Evolutionary conservation across 2,329 filamentous ascomycete species (phyloP).

Genomic region (Alternaria ethzedia): DNA sequence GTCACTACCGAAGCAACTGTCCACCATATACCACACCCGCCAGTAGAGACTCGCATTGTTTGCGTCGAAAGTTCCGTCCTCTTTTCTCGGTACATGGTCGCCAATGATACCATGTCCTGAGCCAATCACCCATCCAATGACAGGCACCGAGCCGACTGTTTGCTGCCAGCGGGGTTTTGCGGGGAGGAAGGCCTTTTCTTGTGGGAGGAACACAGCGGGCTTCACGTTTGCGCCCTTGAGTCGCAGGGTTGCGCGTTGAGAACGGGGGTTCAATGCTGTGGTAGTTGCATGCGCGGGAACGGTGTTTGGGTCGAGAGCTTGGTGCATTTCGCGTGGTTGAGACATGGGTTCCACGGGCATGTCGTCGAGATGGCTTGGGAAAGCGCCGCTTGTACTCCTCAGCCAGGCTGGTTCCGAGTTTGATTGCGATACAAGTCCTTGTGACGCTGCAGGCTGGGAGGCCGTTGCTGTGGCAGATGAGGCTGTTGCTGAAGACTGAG

Average conservation of each 20-base stretch:
- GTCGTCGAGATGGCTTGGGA: slow-evolving; percentile 31
- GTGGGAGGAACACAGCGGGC: slow-evolving; percentile 50
- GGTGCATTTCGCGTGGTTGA: slow-evolving; percentile 31
- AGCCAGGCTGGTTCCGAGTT: slow-evolving; percentile 27
- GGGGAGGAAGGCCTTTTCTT: slow-evolving; percentile 56
- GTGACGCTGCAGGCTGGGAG: slow-evolving; percentile 23
- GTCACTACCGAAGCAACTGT: slow-evolving; percentile 64
- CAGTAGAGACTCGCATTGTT: slow-evolving; percentile 67
- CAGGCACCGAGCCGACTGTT: slow-evolving; percentile 56
- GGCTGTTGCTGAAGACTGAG: slow-evolving; percentile 46
- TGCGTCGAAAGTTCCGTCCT: slow-evolving; percentile 80
- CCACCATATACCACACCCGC: slow-evolving; percentile 65
- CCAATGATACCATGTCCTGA: slow-evolving; percentile 69
- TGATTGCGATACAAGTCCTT: slow-evolving; percentile 22
- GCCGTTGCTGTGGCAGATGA: slow-evolving; percentile 51
- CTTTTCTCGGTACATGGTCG: slow-evolving; percentile 73
- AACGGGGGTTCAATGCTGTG: slow-evolving; percentile 28
- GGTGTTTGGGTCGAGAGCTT: slow-evolving; percentile 36
- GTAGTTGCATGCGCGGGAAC: slow-evolving; percentile 22
- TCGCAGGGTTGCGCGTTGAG: slow-evolving; percentile 33
- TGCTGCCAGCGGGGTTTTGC: slow-evolving; percentile 51
- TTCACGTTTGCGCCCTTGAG: slow-evolving; percentile 46
- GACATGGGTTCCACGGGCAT: slow-evolving; percentile 8
- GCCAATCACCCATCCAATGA: slow-evolving; percentile 55
- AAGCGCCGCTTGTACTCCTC: slow-evolving; percentile 28